A percentile compares a stretch with the other conserved stretches of the same genome.
phyloP scores from a whole-genome alignment of 208 protist species.

The Leishmania amazonensis region DNA sequence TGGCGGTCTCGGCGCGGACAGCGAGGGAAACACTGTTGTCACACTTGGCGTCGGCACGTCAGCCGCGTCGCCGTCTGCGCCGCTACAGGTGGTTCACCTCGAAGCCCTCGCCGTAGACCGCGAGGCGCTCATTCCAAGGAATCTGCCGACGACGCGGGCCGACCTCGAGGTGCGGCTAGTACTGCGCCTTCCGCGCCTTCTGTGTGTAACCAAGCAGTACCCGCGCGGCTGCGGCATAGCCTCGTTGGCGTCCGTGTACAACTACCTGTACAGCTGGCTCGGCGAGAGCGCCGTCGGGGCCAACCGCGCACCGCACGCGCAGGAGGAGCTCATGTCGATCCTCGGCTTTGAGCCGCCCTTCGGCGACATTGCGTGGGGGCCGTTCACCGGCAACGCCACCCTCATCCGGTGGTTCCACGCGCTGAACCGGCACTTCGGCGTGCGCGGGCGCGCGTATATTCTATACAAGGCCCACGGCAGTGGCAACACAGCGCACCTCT shows the following conservation, averaged over 20 bases:
- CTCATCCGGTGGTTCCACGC: conserved; percentile 92
- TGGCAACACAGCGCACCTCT: conserved; percentile 63
- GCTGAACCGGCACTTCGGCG: conserved; percentile 78
- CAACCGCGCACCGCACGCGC: conserved; percentile 58
- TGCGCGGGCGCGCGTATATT: conserved; percentile 63
- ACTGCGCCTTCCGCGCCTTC: conserved; percentile 66
- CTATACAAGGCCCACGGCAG: conserved; percentile 86
- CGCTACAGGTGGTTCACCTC: conserved; percentile 42
- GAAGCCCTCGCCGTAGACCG: conserved; percentile 48
- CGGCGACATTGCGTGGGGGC: conserved; percentile 88
- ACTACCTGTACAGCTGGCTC: conserved; percentile 91
- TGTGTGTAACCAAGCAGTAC: conserved; percentile 91
- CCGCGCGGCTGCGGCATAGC: conserved; percentile 89
- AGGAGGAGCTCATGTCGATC: conserved; percentile 90
- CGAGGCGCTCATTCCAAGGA: conserved; percentile 59
- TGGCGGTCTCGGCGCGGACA: conserved; percentile 30
- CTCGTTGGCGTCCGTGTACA: conserved; percentile 88
- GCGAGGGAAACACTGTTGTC: conserved; percentile 47
- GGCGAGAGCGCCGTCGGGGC: conserved; percentile 55
- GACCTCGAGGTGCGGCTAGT: conserved; percentile 74
- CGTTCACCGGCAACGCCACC: conserved; percentile 92
- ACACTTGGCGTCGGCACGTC: not conserved
- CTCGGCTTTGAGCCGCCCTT: conserved; percentile 91
- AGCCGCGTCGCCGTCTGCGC: conserved; percentile 9
- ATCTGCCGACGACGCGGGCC: conserved; percentile 64